Percentiles rank a stretch among this genome's conserved stretches.
These are phyloP conservation scores for Astrephomene gubernaculifera DNA, from an alignment of 139 green algal genomes.

Conservation along the genomic window DNA sequence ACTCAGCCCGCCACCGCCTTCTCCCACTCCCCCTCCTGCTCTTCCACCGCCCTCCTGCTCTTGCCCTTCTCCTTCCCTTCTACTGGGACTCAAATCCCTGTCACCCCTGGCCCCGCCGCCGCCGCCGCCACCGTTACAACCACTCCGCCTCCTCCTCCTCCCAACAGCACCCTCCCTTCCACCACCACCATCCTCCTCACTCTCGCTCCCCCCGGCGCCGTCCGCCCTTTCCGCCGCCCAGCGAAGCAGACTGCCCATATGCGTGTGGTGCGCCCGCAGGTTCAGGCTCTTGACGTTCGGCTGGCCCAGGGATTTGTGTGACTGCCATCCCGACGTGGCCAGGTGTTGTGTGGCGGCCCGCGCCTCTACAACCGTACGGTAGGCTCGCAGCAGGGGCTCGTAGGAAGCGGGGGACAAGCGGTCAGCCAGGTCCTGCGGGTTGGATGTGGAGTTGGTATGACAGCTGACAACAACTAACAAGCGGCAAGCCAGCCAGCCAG, in stretches of 20 bases:
- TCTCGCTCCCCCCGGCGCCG: background rate
- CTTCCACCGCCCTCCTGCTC: background rate
- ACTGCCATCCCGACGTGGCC: background rate
- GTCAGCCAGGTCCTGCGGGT: background rate
- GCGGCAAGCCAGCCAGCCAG: background rate
- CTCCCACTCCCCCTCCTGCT: background rate
- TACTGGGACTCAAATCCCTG: too few relatives aligned
- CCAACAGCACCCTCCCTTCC: background rate
- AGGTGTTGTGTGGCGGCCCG: background rate
- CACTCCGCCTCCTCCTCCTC: too few relatives aligned
- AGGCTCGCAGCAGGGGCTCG: constrained; percentile 1
- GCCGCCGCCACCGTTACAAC: background rate
- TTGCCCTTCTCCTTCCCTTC: background rate
- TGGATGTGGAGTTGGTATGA: background rate
- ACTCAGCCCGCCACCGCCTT: background rate
- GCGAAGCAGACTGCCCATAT: constrained; percentile 12
- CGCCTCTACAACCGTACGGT: background rate
- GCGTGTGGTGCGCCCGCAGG: background rate
- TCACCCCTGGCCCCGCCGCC: too few relatives aligned
- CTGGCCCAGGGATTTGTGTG: background rate
- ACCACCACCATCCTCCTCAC: too few relatives aligned
- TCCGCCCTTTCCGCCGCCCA: background rate
- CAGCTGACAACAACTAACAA: background rate
- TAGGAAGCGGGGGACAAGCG: background rate
- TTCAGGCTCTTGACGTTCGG: background rate